A percentile compares a stretch with the other conserved stretches of the same genome.
Conservation (phyloP, 2,329 filamentous ascomycete genomes). For the Fusarium oxysporum region DNA sequence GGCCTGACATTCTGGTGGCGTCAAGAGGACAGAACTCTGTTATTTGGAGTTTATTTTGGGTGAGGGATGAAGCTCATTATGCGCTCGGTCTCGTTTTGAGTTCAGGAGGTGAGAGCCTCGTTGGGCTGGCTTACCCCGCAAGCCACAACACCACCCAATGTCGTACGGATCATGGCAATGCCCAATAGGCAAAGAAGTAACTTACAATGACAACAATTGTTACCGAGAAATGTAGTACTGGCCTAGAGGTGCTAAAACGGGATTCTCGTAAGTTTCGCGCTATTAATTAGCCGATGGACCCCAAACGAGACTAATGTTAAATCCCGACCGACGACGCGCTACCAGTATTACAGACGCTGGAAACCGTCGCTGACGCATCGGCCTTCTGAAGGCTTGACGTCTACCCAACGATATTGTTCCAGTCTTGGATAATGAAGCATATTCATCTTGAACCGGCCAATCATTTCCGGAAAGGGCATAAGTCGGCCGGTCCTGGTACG, state of each 20-base stretch:
- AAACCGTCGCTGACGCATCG: fast-evolving
- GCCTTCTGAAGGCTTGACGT: fast-evolving
- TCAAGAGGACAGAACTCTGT: fast-evolving
- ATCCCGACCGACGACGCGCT: fast-evolving
- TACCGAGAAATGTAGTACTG: background rate
- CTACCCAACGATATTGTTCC: fast-evolving
- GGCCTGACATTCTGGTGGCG: background rate
- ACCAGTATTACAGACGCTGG: fast-evolving
- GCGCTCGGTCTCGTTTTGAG: background rate
- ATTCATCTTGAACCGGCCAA: fast-evolving
- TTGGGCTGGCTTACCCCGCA: background rate
- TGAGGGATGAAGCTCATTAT: too few relatives aligned
- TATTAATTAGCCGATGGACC: background rate
- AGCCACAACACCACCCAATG: background rate
- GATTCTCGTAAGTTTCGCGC: fast-evolving
- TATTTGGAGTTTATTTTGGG: too few relatives aligned
- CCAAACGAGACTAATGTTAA: fast-evolving
- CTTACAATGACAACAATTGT: fast-evolving
- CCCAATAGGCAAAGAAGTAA: fast-evolving
- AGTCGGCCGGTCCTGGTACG: fast-evolving
- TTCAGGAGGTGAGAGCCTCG: background rate
- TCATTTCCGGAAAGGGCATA: fast-evolving
- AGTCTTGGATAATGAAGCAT: fast-evolving
- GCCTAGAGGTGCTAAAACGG: fast-evolving
- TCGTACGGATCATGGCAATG: background rate